Base-by-base conservation (phyloP, 805 yeast genomes). In the Brettanomyces sp. region DNA sequence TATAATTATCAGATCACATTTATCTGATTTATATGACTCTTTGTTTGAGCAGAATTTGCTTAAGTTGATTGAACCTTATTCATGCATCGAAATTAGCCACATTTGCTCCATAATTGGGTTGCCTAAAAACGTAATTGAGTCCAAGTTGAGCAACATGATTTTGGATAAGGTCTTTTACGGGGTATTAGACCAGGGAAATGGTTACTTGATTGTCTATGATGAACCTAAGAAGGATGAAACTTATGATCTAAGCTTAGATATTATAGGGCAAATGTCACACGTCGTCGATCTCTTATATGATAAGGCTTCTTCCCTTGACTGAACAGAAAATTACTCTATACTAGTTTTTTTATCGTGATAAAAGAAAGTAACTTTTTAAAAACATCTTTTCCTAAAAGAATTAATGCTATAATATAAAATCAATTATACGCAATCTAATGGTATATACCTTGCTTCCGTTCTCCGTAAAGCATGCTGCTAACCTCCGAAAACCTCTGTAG, bases 121-220 rank as follows among this genome's bases (percentile, higher is more conserved):
- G 50, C 91, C 89, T 52, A 71, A 80, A 41, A 83, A 80, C 51
- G 95, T 88, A 60, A 88, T 93, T 32, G 99, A 93, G 67, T 95
- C 95, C 21, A 93, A 93, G 64, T 73, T 93, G 52, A 82, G 95
- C 42, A 97, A 91, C 66, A 91, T 93, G 98, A 91, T 93, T 55
- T 74, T 93, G 56, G 99, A 93, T 66, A 84, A 87, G 58, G 85
- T 89, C n/a, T 88, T 93, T 56, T 85, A 82, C 60, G 99, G 99
- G 42, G 98, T 93, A 35, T 73, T 93, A 55, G 99, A 93, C 65
- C 99, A 93, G 70, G 98, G 98, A 41, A 90, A 90, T 62, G 99
- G 99, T 7, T 93, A 97, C 96, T 74, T 93, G 56, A 82, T 88
- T 53, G 79, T 93, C 48, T 93, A 86, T 59, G 95, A 88, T 48